Evolutionary conservation across 495 filamentous ascomycete genomes (phyloP).

Genomic region (Neurospora sp.): DNA sequence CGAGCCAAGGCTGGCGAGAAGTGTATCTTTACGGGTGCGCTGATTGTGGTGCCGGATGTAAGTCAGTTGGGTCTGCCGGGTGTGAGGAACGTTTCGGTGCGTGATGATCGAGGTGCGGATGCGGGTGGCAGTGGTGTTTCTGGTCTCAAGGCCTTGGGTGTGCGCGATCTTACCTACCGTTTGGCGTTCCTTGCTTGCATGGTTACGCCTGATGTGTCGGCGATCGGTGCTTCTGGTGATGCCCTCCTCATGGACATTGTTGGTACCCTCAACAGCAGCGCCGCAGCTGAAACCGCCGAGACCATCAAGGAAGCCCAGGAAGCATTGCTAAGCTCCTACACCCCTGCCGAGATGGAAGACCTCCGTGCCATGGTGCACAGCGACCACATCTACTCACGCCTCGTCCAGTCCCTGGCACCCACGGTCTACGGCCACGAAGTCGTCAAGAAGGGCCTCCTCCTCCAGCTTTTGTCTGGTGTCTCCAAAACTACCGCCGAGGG

Average conservation of each 20-base stretch:
- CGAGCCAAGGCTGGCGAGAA: constrained; percentile 95
- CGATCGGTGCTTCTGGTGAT: constrained; percentile 45
- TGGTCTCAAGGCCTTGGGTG: constrained; percentile 84
- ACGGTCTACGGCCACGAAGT: constrained; percentile 96
- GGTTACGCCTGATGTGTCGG: constrained; percentile 84
- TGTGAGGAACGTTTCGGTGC: constrained; percentile 69
- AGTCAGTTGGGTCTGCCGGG: constrained; percentile 90
- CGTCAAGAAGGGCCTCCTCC: constrained; percentile 91
- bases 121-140: constrained; percentile 73
- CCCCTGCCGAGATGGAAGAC: constrained; percentile 77
- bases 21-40: constrained; percentile 89
- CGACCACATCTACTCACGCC: constrained; percentile 85
- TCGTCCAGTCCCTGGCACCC: constrained; percentile 91
- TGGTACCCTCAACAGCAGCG: constrained; percentile 64
- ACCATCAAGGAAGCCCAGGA: constrained; percentile 79
- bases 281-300: constrained; percentile 49
- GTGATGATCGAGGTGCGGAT: constrained; percentile 76
- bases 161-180: constrained; percentile 93
- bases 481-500: constrained; percentile 83
- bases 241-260: constrained; percentile 56
- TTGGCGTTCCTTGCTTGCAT: constrained; percentile 95
- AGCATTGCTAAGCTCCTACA: constrained; percentile 74
- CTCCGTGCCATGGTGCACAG: constrained; percentile 87
- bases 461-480: constrained; percentile 90
- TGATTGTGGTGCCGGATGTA: constrained; percentile 96